Evolutionary conservation across 306 rosid genomes (phyloP).

Genomic region (Ormosia semicastrata): DNA sequence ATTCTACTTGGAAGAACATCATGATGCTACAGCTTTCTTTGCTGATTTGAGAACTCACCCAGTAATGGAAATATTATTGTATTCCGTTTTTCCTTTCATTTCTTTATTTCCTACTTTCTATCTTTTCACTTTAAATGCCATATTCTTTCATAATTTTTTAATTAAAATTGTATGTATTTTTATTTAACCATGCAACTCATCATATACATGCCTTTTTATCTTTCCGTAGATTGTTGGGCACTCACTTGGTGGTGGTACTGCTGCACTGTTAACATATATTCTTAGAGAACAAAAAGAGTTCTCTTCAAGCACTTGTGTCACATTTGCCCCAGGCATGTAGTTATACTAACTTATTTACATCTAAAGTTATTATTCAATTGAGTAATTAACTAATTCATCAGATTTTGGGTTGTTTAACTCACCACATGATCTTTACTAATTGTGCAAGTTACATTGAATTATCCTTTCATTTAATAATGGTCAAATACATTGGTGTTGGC

Average conservation of each 20-base stretch:
- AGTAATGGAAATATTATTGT: background rate
- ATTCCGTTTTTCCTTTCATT: background rate
- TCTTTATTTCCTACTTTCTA: background rate
- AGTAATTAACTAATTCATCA: background rate
- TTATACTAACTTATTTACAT: background rate
- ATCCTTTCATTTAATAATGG: background rate
- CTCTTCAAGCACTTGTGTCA: slow-evolving; percentile 55
- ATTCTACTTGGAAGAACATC: background rate
- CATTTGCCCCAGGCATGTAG: slow-evolving; percentile 79
- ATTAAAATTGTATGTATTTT: background rate
- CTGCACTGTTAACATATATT: slow-evolving; percentile 72
- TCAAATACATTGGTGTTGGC: background rate
- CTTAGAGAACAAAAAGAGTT: slow-evolving; percentile 74
- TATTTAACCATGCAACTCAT: background rate
- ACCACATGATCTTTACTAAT: background rate
- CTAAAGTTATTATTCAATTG: background rate
- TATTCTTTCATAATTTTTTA: background rate
- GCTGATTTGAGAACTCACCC: background rate
- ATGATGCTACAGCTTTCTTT: background rate
- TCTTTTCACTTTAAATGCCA: background rate
- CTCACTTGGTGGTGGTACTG: slow-evolving; percentile 92
- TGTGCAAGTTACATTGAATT: background rate
- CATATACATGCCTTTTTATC: background rate
- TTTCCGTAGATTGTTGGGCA: slow-evolving; percentile 73
- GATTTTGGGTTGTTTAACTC: background rate